Percentiles rank a stretch among this genome's conserved stretches.
Evolutionary conservation across 2,329 filamentous ascomycete species (phyloP).

Genomic region (Neofusicoccum sp.): DNA sequence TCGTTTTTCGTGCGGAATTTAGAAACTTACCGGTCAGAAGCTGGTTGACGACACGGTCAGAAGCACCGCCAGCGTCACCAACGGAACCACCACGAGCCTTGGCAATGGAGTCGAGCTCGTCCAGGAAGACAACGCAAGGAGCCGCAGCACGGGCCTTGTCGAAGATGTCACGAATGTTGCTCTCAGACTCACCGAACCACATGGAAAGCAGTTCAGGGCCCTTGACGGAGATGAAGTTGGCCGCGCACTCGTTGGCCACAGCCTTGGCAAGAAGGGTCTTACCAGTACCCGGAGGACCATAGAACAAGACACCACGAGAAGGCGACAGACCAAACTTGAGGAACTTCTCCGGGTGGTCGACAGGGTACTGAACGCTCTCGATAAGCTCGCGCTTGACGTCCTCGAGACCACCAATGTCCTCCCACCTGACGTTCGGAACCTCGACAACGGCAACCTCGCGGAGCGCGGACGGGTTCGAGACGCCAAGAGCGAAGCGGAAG

Average conservation of each 20-base stretch:
- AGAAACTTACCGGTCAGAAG: slow-evolving; percentile 79
- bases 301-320: slow-evolving; percentile 97
- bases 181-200: slow-evolving; percentile 99
- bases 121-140: slow-evolving; percentile 97
- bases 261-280: slow-evolving; percentile 99
- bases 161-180: slow-evolving; percentile 99
- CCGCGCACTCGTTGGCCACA: slow-evolving; percentile 97
- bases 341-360: slow-evolving; percentile 99
- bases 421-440: slow-evolving; percentile 98
- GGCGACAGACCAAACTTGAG: slow-evolving; percentile 99
- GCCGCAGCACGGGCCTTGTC: slow-evolving; percentile 98
- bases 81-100: slow-evolving; percentile 97
- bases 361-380: slow-evolving; percentile 97
- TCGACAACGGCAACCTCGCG: slow-evolving; percentile 99
- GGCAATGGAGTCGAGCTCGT: slow-evolving; percentile 97
- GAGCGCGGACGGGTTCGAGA: slow-evolving; percentile 97
- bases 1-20: slow-evolving; percentile 5
- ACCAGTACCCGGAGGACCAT: slow-evolving; percentile 98
- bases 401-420: slow-evolving; percentile 98
- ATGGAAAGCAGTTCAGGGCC: slow-evolving; percentile 97
- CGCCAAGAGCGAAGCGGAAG: slow-evolving; percentile 97
- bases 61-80: slow-evolving; percentile 95
- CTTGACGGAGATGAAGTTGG: slow-evolving; percentile 99
- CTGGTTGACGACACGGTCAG: slow-evolving; percentile 99
- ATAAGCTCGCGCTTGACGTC: slow-evolving; percentile 99